Evolutionary conservation across 768 basidiomycete species (phyloP).

Genomic region (Steccherinum ochraceum): DNA sequence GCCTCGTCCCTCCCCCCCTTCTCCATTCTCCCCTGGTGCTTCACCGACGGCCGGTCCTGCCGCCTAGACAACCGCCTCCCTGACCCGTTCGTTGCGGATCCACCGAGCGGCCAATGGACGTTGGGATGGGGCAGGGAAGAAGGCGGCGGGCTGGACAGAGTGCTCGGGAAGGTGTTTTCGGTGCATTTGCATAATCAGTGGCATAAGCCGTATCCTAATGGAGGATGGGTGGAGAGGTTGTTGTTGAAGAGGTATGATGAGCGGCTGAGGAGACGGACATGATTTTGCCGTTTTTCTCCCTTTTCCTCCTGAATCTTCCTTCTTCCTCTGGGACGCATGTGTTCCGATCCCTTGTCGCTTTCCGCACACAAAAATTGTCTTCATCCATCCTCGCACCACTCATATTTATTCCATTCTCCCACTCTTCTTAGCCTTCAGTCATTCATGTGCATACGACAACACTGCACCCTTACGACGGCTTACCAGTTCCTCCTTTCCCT

Average conservation of each 20-base stretch:
- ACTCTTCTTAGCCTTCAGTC: no score
- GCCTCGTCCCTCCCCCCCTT: conserved; percentile 72
- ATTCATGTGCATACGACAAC: not conserved
- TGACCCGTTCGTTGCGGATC: conserved; percentile 64
- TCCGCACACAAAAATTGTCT: no score
- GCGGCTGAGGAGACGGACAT: conserved; percentile 14
- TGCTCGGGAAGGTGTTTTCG: conserved; percentile 68
- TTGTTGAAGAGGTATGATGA: conserved; percentile 60
- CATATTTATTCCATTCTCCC: no score
- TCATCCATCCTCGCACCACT: not conserved
- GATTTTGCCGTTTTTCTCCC: no score
- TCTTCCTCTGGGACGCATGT: no score
- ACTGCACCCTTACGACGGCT: not conserved
- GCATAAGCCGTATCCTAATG: conserved; percentile 77
- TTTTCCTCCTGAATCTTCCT: no score
- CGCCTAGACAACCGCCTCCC: conserved; percentile 91
- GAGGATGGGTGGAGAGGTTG: conserved; percentile 84
- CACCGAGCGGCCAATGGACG: conserved; percentile 55
- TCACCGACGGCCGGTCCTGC: conserved; percentile 87
- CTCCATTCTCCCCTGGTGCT: conserved; percentile 92
- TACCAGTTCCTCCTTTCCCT: not conserved
- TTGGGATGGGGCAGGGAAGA: conserved; percentile 54
- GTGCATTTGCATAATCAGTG: conserved; percentile 96
- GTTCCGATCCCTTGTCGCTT: no score
- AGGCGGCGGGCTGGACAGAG: conserved; percentile 57